These are phyloP conservation scores for Sanghuangporus sanghuang DNA, from an alignment of 1,284 basidiomycete species.

Conservation along the genomic window DNA sequence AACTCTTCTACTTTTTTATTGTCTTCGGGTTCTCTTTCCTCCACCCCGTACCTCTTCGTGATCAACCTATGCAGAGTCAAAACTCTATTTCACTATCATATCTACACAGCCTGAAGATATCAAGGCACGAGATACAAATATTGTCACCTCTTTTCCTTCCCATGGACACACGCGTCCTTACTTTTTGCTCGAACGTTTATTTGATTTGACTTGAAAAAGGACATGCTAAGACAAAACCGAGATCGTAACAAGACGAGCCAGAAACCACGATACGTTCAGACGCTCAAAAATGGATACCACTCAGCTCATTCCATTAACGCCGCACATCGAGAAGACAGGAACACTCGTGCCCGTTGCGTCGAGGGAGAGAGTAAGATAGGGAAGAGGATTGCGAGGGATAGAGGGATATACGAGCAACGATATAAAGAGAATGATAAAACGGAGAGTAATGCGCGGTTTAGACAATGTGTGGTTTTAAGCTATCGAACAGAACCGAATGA, in stretches of 20 bases:
- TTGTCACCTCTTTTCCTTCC: too few species aligned
- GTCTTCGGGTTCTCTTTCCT: too few species aligned
- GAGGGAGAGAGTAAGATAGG: neutral
- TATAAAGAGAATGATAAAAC: conserved; percentile 5
- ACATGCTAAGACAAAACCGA: conserved; percentile 10
- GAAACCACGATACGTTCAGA: conserved; percentile 1
- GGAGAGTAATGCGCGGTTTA: conserved; percentile 7
- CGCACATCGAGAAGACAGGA: conserved; percentile 4
- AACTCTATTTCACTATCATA: too few species aligned
- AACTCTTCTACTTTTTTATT: too few species aligned
- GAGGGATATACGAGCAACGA: conserved; percentile 10
- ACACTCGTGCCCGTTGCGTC: neutral
- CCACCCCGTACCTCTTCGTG: too few species aligned
- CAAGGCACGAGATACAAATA: too few species aligned
- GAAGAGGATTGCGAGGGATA: neutral
- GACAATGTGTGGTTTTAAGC: conserved; percentile 13
- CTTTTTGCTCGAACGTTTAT: neutral
- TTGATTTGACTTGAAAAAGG: neutral
- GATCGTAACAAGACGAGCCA: conserved; percentile 4
- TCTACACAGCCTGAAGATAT: too few species aligned
- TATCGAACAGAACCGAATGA: conserved; percentile 11
- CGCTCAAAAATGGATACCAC: neutral
- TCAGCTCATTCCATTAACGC: conserved; percentile 14
- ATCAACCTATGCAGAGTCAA: too few species aligned
- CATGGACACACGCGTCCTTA: too few species aligned